These are phyloP conservation scores for Acanthamoeba culbertsoni DNA, from an alignment of 208 protist species.

Conservation along the genomic window DNA sequence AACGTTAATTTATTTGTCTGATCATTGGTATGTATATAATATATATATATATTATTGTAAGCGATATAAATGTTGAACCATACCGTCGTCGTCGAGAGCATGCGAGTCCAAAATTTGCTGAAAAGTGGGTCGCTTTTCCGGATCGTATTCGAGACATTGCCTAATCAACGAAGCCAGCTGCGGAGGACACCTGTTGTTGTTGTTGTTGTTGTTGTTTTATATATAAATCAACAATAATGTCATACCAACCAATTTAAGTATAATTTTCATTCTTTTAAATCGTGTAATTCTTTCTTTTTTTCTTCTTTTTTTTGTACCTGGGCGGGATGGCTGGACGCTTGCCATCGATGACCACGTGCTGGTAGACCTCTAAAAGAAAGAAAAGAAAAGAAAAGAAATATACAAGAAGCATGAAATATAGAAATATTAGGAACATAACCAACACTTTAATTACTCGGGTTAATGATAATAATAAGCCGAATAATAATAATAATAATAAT, in stretches of 20 bases:
- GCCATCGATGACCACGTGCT: slow-evolving; percentile 52
- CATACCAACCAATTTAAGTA: too few species aligned
- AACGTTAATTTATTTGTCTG: too few species aligned
- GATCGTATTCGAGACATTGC: slow-evolving; percentile 26
- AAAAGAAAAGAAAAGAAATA: background rate
- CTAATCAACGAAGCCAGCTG: background rate
- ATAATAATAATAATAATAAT: background rate
- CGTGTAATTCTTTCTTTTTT: background rate
- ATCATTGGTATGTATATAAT: too few species aligned
- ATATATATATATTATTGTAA: too few species aligned
- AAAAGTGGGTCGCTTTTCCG: slow-evolving; percentile 45
- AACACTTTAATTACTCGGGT: too few species aligned
- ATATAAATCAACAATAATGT: background rate
- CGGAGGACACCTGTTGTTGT: background rate
- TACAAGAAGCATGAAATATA: too few species aligned
- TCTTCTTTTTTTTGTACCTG: background rate
- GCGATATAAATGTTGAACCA: too few species aligned
- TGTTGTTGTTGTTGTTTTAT: background rate
- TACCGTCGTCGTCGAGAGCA: slow-evolving; percentile 38
- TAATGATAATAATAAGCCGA: too few species aligned
- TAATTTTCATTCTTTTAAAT: too few species aligned
- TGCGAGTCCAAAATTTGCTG: slow-evolving; percentile 54
- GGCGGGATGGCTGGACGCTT: slow-evolving; percentile 11
- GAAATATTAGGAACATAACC: too few species aligned
- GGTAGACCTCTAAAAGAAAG: slow-evolving; percentile 42